These are phyloP conservation scores for Pseudophaeomoniella oleicola DNA, from an alignment of 2,329 filamentous ascomycete genomes.

Conservation along the genomic window DNA sequence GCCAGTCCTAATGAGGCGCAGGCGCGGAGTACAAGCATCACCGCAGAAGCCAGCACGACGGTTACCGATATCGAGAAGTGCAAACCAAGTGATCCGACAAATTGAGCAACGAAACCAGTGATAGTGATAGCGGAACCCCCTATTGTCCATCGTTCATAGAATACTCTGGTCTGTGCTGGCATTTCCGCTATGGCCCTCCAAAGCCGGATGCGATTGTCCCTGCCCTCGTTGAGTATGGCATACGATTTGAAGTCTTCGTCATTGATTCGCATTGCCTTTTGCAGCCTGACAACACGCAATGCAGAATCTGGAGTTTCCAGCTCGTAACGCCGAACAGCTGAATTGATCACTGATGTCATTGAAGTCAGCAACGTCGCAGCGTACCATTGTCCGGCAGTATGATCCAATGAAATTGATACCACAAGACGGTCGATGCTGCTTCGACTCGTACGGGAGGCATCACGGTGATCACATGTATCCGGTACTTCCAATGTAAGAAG, in stretches of 20 bases:
- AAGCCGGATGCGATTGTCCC: constrained; percentile 1
- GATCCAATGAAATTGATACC: too few species aligned
- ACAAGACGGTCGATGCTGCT: too few species aligned
- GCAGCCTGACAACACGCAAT: not conserved
- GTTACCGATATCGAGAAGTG: not conserved
- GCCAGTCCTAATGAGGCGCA: not conserved
- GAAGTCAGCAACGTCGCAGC: too few species aligned
- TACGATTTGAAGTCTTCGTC: not conserved
- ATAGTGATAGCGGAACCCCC: not conserved
- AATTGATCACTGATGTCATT: not conserved
- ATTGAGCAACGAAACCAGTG: constrained; percentile 1
- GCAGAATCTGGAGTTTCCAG: not conserved
- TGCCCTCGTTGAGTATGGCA: not conserved
- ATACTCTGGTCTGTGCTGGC: not conserved
- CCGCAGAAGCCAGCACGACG: not conserved
- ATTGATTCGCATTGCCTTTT: not conserved
- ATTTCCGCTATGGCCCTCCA: not conserved
- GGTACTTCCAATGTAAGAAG: too few species aligned
- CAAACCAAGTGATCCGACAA: not conserved
- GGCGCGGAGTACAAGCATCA: not conserved
- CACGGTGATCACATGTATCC: too few species aligned
- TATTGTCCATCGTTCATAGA: not conserved
- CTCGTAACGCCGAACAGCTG: not conserved
- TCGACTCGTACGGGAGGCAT: too few species aligned
- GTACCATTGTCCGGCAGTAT: too few species aligned